phyloP scores from a whole-genome alignment of 2,329 filamentous ascomycete genomes.

The Penicillium fuscoglaucum region DNA sequence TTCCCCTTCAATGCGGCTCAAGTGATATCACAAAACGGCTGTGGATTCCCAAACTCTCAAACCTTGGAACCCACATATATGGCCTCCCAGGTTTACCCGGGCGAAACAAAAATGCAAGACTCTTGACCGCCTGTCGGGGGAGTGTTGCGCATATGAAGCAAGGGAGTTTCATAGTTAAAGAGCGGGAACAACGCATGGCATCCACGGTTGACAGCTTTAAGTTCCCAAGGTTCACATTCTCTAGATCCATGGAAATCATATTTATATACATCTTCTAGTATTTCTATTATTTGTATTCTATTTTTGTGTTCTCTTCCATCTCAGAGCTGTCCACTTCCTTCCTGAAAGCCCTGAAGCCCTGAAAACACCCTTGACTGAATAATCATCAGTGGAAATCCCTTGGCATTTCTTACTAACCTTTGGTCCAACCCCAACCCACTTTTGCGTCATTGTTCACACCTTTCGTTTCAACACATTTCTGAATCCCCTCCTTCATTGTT shows the following conservation, averaged over 20 bases:
- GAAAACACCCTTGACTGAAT: background rate
- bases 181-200: background rate
- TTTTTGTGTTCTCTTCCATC: background rate
- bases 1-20: background rate
- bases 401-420: slow-evolving; percentile 7
- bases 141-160: slow-evolving; percentile 4
- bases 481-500: slow-evolving; percentile 4
- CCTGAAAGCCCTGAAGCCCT: too few species aligned
- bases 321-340: too few species aligned
- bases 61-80: too few species aligned
- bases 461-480: slow-evolving; percentile 2
- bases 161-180: slow-evolving; percentile 7
- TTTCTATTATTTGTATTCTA: background rate
- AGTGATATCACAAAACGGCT: background rate
- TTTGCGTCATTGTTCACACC: slow-evolving; percentile 11
- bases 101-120: background rate
- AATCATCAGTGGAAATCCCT: background rate
- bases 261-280: background rate
- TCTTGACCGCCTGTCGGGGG: background rate
- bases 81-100: background rate
- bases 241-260: slow-evolving; percentile 1
- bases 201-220: slow-evolving; percentile 3
- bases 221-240: background rate
- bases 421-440: slow-evolving; percentile 9
- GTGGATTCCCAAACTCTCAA: background rate